A percentile compares a stretch with the other conserved stretches of the same genome.
Evolutionary conservation across 139 green algal species (phyloP).

Genomic region (Gonium pectorale): DNA sequence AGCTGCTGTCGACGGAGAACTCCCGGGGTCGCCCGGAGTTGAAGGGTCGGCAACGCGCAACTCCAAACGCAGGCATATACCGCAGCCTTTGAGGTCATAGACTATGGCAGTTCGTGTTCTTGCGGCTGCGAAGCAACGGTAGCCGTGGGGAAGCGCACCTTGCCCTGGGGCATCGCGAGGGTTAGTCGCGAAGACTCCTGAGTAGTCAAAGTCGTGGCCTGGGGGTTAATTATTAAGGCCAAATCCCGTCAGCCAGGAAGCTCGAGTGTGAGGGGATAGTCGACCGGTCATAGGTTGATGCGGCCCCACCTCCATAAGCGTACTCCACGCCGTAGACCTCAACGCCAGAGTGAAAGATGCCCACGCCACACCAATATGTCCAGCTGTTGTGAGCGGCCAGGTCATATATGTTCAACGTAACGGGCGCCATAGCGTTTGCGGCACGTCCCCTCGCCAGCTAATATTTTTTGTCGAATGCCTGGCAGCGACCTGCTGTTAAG

Average conservation of each 20-base stretch:
- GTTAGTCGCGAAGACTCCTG: constrained; percentile 90
- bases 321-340: constrained; percentile 92
- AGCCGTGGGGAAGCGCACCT: constrained; percentile 59
- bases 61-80: no score
- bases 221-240: neutral
- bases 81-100: no score
- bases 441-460: no score
- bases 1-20: no score
- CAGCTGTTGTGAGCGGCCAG: constrained; percentile 85
- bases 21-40: no score
- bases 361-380: constrained; percentile 81
- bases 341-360: constrained; percentile 90
- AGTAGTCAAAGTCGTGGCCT: constrained; percentile 90
- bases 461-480: no score
- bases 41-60: no score
- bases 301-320: constrained; percentile 81
- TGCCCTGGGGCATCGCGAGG: constrained; percentile 85
- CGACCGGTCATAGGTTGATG: no score
- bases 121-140: no score
- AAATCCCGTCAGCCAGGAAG: no score
- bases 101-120: no score
- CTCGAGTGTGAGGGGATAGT: neutral
- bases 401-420: constrained; percentile 90
- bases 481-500: no score
- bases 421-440: constrained; percentile 60